Percentiles rank a stretch among this genome's conserved stretches.
These are phyloP conservation scores for Candida maltosa DNA, from an alignment of 805 yeast species.

Conservation along the genomic window DNA sequence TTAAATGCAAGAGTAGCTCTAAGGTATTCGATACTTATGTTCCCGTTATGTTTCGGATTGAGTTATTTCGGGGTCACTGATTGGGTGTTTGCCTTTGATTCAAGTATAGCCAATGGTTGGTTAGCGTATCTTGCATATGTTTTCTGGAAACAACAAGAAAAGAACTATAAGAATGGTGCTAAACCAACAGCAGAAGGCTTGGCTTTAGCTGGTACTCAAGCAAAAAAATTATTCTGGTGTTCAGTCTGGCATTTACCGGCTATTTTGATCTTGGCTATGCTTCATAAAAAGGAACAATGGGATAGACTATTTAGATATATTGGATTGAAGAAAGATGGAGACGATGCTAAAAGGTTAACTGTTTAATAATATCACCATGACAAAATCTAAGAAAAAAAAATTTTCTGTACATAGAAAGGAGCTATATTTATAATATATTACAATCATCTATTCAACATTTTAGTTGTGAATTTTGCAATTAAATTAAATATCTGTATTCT, in stretches of 20 bases:
- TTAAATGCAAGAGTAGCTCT: slow-evolving; percentile 91
- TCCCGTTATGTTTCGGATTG: slow-evolving; percentile 86
- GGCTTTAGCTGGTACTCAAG: slow-evolving; percentile 60
- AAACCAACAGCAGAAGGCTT: slow-evolving; percentile 56
- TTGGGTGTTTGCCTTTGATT: slow-evolving; percentile 74
- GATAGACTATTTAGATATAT: slow-evolving; percentile 46
- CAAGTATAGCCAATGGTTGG: slow-evolving; percentile 83
- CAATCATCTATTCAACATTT: too few species aligned
- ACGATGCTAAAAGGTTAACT: too few species aligned
- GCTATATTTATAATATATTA: too few species aligned
- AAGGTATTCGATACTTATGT: slow-evolving; percentile 87
- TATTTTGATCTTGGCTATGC: slow-evolving; percentile 83
- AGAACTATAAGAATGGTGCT: slow-evolving; percentile 44
- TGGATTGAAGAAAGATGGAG: slow-evolving; percentile 14
- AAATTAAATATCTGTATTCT: too few species aligned
- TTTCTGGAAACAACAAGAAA: slow-evolving; percentile 82
- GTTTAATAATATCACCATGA: too few species aligned
- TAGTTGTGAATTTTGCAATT: too few species aligned
- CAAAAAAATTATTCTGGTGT: slow-evolving; percentile 88
- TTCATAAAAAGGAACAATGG: slow-evolving; percentile 96
- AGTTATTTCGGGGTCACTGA: slow-evolving; percentile 81
- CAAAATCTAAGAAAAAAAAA: too few species aligned
- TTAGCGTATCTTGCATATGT: slow-evolving; percentile 71
- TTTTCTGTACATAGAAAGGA: too few species aligned
- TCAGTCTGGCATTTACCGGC: slow-evolving; percentile 94